Conservation (phyloP, 2,329 filamentous ascomycete genomes). For the Sclerotinia minor region DNA sequence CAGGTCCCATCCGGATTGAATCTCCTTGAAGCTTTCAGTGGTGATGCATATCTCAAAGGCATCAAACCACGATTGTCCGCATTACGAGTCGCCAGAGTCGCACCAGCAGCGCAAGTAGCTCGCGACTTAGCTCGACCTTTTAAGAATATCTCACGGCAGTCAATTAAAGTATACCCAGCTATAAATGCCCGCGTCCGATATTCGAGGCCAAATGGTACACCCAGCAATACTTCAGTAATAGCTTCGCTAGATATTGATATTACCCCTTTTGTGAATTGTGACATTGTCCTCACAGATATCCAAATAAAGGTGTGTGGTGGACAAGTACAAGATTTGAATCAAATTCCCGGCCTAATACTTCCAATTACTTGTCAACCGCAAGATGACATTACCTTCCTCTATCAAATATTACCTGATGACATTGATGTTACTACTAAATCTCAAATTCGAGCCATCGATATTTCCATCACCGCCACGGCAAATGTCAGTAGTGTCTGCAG, state of each 20-base stretch:
- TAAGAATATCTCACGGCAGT: conserved; percentile 61
- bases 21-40: conserved; percentile 71
- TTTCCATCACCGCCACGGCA: conserved; percentile 61
- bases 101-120: conserved; percentile 61
- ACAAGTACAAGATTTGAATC: conserved; percentile 58
- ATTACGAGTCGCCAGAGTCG: conserved; percentile 71
- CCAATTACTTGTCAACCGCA: conserved; percentile 65
- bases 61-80: conserved; percentile 70
- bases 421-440: conserved; percentile 46
- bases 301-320: conserved; percentile 58
- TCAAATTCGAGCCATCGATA: conserved; percentile 53
- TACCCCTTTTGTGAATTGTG: conserved; percentile 67
- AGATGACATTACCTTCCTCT: conserved; percentile 75
- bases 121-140: conserved; percentile 64
- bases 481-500: conserved; percentile 58
- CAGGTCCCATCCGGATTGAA: conserved; percentile 70
- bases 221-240: conserved; percentile 59
- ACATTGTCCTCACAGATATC: conserved; percentile 62
- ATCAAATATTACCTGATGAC: conserved; percentile 57
- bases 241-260: conserved; percentile 74
- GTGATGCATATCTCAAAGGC: conserved; percentile 59
- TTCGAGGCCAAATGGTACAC: conserved; percentile 60
- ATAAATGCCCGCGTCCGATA: conserved; percentile 74
- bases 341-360: conserved; percentile 50
- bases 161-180: conserved; percentile 65